Conservation (phyloP, 345 rosid genomes). For the Diplotaxis tenuifolia region DNA sequence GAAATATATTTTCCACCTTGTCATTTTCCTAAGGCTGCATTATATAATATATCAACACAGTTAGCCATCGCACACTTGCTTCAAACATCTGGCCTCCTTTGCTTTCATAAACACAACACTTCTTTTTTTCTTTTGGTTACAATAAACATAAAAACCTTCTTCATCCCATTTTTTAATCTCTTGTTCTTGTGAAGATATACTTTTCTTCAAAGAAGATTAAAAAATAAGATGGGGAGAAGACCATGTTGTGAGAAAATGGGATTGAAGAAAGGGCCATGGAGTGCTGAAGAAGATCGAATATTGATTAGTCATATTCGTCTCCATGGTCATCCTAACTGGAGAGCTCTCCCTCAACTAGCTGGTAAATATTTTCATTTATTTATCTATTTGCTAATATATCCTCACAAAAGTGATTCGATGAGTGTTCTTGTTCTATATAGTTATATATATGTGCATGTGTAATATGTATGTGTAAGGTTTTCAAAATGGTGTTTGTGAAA, state of each 20-base stretch:
- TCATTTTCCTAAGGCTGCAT: conserved; percentile 9
- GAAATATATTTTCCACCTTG: conserved; percentile 9
- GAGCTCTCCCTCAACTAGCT: conserved; percentile 39
- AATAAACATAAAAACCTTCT: background rate
- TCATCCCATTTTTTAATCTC: background rate
- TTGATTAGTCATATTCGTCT: conserved; percentile 27
- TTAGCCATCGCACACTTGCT: conserved; percentile 24
- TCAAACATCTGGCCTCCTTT: conserved; percentile 22
- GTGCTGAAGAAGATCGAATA: conserved; percentile 36
- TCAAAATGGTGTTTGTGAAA: conserved; percentile 16
- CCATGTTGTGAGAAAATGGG: conserved; percentile 43
- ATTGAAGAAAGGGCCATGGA: conserved; percentile 43
- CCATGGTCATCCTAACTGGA: conserved; percentile 40
- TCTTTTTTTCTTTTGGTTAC: background rate
- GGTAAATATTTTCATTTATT: conserved; percentile 9
- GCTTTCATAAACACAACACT: background rate
- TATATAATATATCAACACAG: conserved; percentile 24
- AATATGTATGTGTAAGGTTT: background rate
- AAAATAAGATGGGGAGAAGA: conserved; percentile 33
- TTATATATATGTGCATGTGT: background rate
- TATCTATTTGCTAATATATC: background rate
- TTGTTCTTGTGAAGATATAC: background rate
- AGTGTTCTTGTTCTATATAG: background rate
- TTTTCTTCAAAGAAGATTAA: background rate
- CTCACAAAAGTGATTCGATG: background rate